Evolutionary conservation across 768 basidiomycete species (phyloP).

Genomic region (Cystofilobasidium bisporidii): DNA sequence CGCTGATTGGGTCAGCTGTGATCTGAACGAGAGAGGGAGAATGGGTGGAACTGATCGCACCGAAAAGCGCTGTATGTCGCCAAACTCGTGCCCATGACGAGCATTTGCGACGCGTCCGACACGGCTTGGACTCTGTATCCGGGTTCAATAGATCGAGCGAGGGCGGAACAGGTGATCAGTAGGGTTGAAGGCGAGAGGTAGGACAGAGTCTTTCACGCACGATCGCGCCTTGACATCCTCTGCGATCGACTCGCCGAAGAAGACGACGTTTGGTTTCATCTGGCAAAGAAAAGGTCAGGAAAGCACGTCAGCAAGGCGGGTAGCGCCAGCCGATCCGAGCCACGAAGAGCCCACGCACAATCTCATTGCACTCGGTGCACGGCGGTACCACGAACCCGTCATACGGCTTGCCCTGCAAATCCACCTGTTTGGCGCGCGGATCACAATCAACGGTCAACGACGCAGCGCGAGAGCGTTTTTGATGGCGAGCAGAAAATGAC

Average conservation of each 20-base stretch:
- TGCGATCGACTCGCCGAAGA: slow-evolving; percentile 69
- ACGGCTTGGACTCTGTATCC: slow-evolving; percentile 40
- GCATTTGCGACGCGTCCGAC: slow-evolving; percentile 54
- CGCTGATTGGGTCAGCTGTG: no score
- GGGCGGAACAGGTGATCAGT: no score
- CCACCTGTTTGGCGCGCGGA: slow-evolving; percentile 49
- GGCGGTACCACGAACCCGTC: slow-evolving; percentile 68
- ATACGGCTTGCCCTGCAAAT: slow-evolving; percentile 66
- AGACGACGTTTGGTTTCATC: slow-evolving; percentile 19
- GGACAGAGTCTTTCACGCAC: slow-evolving; percentile 39
- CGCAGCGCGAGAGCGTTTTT: no score
- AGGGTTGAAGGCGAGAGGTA: slow-evolving; percentile 22
- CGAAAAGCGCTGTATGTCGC: slow-evolving; percentile 89
- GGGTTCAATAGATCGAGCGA: slow-evolving; percentile 2
- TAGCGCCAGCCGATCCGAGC: no score
- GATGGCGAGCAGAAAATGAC: no score
- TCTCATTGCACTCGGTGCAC: slow-evolving; percentile 57
- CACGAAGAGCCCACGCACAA: slow-evolving; percentile 34
- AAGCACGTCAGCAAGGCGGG: no score
- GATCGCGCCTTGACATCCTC: slow-evolving; percentile 57
- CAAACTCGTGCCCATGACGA: slow-evolving; percentile 79
- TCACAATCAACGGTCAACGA: background rate
- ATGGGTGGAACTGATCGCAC: slow-evolving; percentile 42
- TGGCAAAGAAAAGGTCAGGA: slow-evolving; percentile 62
- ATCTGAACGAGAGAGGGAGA: background rate